phyloP scores from a whole-genome alignment of 805 yeast species.

The Candida hispaniensis region DNA sequence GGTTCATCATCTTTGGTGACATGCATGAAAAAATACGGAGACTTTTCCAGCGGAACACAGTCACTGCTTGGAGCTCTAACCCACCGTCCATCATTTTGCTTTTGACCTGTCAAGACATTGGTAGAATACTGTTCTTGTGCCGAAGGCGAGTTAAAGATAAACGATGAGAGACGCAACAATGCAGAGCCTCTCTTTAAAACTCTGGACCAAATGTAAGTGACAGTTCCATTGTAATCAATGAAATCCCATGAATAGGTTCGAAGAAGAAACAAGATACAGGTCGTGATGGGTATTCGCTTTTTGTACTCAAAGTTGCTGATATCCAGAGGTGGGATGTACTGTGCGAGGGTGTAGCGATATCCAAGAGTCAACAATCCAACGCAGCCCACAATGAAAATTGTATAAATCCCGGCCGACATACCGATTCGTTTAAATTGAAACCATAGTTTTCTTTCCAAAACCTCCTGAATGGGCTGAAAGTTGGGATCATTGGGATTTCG shows the following conservation, averaged over 20 bases:
- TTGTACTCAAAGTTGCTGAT: constrained; percentile 17
- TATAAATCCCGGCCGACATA: constrained; percentile 53
- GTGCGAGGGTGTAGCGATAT: constrained; percentile 28
- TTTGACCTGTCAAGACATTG: constrained; percentile 44
- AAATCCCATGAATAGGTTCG: constrained; percentile 13
- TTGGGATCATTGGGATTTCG: constrained; percentile 93
- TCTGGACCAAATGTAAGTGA: constrained; percentile 41
- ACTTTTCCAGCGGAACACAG: constrained; percentile 53
- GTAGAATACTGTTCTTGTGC: constrained; percentile 32
- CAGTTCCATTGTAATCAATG: constrained; percentile 17
- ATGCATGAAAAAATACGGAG: constrained; percentile 55
- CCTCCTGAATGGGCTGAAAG: constrained; percentile 75
- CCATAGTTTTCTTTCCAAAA: constrained; percentile 62
- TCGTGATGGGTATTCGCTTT: constrained; percentile 26
- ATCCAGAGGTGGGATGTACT: constrained; percentile 22
- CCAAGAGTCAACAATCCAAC: constrained; percentile 55
- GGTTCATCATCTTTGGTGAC: constrained; percentile 72
- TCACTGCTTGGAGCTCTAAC: constrained; percentile 84
- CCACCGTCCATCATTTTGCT: constrained; percentile 70
- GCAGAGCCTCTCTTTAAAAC: constrained; percentile 47
- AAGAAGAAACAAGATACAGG: constrained; percentile 10
- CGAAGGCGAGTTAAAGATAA: constrained; percentile 50
- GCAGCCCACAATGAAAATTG: constrained; percentile 56
- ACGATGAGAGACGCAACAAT: constrained; percentile 66
- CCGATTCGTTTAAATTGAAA: constrained; percentile 64